Conservation (phyloP, 2,329 filamentous ascomycete genomes). For the Fonsecaea multimorphosa region DNA sequence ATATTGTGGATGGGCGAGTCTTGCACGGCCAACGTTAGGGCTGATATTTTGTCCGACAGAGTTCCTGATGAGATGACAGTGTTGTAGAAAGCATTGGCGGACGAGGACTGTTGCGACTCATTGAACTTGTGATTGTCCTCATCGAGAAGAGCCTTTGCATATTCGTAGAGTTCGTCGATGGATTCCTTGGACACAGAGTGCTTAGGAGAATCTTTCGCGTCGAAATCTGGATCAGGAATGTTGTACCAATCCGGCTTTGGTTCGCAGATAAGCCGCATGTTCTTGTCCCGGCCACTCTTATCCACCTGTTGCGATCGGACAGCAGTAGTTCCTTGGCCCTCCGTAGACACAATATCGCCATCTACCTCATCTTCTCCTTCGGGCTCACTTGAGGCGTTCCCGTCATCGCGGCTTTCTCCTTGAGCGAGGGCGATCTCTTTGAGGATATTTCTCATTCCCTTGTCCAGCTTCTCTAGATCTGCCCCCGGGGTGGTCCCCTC, state of each 20-base stretch:
- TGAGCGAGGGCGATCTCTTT: conserved; percentile 52
- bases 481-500: conserved; percentile 43
- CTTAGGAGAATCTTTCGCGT: conserved; percentile 32
- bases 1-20: conserved; percentile 94
- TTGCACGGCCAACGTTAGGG: conserved; percentile 89
- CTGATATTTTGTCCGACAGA: conserved; percentile 94
- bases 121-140: conserved; percentile 78
- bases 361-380: conserved; percentile 49
- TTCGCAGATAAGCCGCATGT: conserved; percentile 36
- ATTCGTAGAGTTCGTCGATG: conserved; percentile 61
- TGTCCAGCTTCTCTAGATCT: conserved; percentile 49
- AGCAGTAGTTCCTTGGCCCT: conserved; percentile 2
- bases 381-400: conserved; percentile 47
- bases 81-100: conserved; percentile 93
- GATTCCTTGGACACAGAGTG: conserved; percentile 32
- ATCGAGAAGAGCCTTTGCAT: conserved; percentile 77
- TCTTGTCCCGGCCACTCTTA: conserved; percentile 40
- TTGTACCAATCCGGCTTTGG: conserved; percentile 40
- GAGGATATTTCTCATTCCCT: conserved; percentile 45
- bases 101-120: conserved; percentile 72
- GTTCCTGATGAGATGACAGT: conserved; percentile 98
- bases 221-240: conserved; percentile 25
- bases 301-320: conserved; percentile 46
- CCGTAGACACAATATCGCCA: conserved; percentile 40
- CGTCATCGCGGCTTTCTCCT: conserved; percentile 42